Evolutionary conservation across 1,284 basidiomycete species (phyloP).

Genomic region (Leccinum huronense): DNA sequence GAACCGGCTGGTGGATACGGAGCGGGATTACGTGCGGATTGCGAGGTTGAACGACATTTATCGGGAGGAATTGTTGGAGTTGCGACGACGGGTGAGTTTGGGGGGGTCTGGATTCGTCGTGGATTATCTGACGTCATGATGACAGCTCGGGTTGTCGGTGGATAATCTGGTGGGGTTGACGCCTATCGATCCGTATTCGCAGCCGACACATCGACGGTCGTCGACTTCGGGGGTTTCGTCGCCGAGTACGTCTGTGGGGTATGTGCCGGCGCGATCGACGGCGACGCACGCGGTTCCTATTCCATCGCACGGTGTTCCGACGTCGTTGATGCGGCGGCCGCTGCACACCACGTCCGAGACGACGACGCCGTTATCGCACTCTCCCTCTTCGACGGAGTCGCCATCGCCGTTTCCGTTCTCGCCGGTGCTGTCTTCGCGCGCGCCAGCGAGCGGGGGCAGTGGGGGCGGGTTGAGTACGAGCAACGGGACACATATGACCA

Average conservation of each 20-base stretch:
- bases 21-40: conserved; percentile 70
- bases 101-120: no score
- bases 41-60: conserved; percentile 76
- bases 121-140: background rate
- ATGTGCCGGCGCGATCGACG: conserved; percentile 25
- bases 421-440: conserved; percentile 50
- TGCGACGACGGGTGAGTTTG: conserved; percentile 63
- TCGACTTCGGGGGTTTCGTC: conserved; percentile 45
- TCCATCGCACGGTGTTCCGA: conserved; percentile 59
- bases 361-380: conserved; percentile 60
- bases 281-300: conserved; percentile 59
- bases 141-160: conserved; percentile 66
- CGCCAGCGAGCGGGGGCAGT: conserved; percentile 23
- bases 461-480: conserved; percentile 59
- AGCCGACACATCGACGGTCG: conserved; percentile 61
- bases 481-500: conserved; percentile 60
- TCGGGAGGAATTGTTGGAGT: conserved; percentile 74
- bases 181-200: conserved; percentile 58
- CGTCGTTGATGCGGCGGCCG: conserved; percentile 59
- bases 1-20: conserved; percentile 61
- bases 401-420: conserved; percentile 53
- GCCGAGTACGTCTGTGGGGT: conserved; percentile 46
- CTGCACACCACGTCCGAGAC: conserved; percentile 42
- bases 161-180: conserved; percentile 73
- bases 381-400: conserved; percentile 57